Base-by-base conservation (phyloP, 1,284 basidiomycete genomes). In the Abortiporus biennis region DNA sequence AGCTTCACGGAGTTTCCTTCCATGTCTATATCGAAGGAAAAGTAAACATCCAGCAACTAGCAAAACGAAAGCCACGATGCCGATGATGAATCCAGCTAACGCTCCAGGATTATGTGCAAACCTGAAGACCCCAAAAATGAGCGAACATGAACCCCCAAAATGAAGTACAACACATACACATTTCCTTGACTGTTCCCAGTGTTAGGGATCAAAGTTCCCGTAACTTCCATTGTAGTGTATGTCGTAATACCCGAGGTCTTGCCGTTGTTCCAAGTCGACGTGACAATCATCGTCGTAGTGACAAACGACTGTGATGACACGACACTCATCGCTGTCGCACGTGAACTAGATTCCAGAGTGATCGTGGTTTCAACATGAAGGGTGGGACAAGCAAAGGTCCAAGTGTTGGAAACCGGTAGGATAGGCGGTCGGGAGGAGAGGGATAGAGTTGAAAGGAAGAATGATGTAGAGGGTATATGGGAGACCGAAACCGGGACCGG, bases 81-180 rank as follows among this genome's bases (percentile, higher is more conserved):
- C 59, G 20, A 61, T 30, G n/a, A 56, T 48, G 16, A 61, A 42
- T 0, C 59, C 59, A 1, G 54, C 55, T 13, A 59, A 49, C 9
- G 57, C 59, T 5, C 58, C 59, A 25, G 49, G 49, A 40, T 55
- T 47, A 23, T 52, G 53, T 2, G 47, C 44, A 24, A 59, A 54
- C 6, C 56, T 59, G 38, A 6, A 11, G 21, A 22, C n/a, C n/a
- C n/a, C n/a, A n/a, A n/a, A n/a, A n/a, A 17, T 11, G 41, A 19
- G 32, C 19, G 4, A 36, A 20, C 38, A 20, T 31, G 11, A 32
- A 27, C 15, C 27, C 3, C 3, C 6, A 33, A 17, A 27, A 32
- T 12, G 11, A 23, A 2, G 9, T 4, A 19, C 33, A 17, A 11
- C 8, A 45, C 52, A 22, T 37, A 56, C 55, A 48, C 27, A 33